These are phyloP conservation scores for Fusarium sacchari DNA, from an alignment of 2,329 filamentous ascomycete species.

Conservation along the genomic window DNA sequence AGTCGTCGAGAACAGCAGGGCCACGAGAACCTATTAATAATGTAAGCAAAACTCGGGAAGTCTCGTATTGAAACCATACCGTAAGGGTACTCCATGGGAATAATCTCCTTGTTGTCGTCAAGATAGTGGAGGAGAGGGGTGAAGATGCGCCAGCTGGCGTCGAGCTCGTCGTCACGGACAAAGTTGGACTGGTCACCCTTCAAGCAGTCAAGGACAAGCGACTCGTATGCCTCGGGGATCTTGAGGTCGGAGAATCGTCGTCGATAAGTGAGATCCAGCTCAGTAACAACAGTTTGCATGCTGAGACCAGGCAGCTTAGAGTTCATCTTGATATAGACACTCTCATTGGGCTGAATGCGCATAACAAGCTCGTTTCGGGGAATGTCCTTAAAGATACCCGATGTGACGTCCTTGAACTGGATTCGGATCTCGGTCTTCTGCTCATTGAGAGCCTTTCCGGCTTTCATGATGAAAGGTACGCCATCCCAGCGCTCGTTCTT, in stretches of 20 bases:
- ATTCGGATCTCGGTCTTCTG: conserved; percentile 99
- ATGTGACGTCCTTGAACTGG: conserved; percentile 99
- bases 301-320: conserved; percentile 97
- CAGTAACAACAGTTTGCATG: conserved; percentile 99
- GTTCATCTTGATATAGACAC: conserved; percentile 99
- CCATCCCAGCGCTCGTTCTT: conserved; percentile 99
- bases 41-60: background rate
- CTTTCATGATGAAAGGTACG: conserved; percentile 99
- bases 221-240: conserved; percentile 99
- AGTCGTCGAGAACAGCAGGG: conserved; percentile 95
- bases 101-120: conserved; percentile 99
- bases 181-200: conserved; percentile 99
- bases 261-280: conserved; percentile 97
- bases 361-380: conserved; percentile 99
- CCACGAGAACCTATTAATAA: conserved; percentile 84
- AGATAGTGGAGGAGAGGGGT: conserved; percentile 97
- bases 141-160: conserved; percentile 98
- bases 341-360: conserved; percentile 99
- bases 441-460: conserved; percentile 97
- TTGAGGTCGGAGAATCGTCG: conserved; percentile 98
- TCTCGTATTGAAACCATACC: conserved; percentile 63
- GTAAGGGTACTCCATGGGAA: conserved; percentile 99
- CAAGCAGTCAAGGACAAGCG: conserved; percentile 93
- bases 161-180: conserved; percentile 94
- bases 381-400: conserved; percentile 99